Evolutionary conservation across 2,329 filamentous ascomycete genomes (phyloP).

Genomic region (Scopulariopsis brevicaulis): DNA sequence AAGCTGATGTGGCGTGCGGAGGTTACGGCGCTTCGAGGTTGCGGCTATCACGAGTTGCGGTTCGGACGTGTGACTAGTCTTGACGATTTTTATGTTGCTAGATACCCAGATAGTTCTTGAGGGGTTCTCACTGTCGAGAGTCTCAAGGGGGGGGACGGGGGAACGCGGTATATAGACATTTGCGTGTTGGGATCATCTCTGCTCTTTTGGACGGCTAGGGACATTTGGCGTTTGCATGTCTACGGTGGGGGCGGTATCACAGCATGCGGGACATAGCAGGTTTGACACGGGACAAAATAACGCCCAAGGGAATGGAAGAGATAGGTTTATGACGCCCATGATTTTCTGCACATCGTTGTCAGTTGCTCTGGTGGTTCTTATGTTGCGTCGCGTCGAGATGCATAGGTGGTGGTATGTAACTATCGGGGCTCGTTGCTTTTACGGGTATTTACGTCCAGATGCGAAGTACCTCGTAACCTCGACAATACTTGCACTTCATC

Average conservation of each 20-base stretch:
- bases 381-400: no score
- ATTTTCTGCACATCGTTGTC: no score
- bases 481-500: not conserved
- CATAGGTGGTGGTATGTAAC: no score
- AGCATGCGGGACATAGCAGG: no score
- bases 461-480: not conserved
- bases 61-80: not conserved
- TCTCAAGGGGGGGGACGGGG: not conserved
- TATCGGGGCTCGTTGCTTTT: no score
- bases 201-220: not conserved
- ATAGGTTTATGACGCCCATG: no score
- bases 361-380: no score
- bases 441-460: not conserved
- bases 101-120: not conserved
- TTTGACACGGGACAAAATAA: no score
- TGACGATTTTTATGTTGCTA: not conserved
- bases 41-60: not conserved
- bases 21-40: not conserved
- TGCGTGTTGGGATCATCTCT: not conserved
- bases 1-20: not conserved
- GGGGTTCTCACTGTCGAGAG: not conserved
- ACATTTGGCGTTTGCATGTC: not conserved
- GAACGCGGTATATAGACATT: not conserved
- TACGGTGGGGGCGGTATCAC: not conserved
- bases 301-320: no score